These are phyloP conservation scores for Laguncularia racemosa DNA, from an alignment of 345 rosid species.

Conservation along the genomic window DNA sequence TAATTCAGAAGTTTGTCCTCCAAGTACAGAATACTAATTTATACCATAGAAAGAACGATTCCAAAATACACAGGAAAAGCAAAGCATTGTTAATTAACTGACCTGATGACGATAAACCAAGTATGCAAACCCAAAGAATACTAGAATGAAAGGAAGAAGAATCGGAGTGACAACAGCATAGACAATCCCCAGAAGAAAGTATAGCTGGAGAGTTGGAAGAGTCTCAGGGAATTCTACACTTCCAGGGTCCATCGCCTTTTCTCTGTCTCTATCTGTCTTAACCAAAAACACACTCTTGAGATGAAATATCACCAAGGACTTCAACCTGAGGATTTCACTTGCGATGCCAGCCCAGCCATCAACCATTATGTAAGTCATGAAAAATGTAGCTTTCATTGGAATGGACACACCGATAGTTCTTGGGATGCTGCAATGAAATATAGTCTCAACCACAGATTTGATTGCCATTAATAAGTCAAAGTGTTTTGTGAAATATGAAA, in stretches of 20 bases:
- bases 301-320: conserved; percentile 74
- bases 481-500: no score
- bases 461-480: no score
- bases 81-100: conserved; percentile 11
- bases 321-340: conserved; percentile 81
- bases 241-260: conserved; percentile 81
- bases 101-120: conserved; percentile 99
- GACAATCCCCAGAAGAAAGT: conserved; percentile 92
- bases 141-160: conserved; percentile 82
- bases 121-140: conserved; percentile 92
- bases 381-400: conserved; percentile 97
- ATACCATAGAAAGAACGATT: neutral
- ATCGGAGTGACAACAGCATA: conserved; percentile 93
- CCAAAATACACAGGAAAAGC: neutral
- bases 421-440: conserved; percentile 57
- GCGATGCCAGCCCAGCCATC: conserved; percentile 99
- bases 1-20: no score
- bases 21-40: no score
- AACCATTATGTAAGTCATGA: conserved; percentile 90
- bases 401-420: conserved; percentile 94
- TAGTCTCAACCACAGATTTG: no score
- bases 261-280: conserved; percentile 79
- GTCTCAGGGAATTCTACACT: conserved; percentile 82
- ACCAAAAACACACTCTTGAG: conserved; percentile 90
- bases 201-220: conserved; percentile 81